Conservation (phyloP, 169 alveolate genomes). For the Eimeria sp. region DNA sequence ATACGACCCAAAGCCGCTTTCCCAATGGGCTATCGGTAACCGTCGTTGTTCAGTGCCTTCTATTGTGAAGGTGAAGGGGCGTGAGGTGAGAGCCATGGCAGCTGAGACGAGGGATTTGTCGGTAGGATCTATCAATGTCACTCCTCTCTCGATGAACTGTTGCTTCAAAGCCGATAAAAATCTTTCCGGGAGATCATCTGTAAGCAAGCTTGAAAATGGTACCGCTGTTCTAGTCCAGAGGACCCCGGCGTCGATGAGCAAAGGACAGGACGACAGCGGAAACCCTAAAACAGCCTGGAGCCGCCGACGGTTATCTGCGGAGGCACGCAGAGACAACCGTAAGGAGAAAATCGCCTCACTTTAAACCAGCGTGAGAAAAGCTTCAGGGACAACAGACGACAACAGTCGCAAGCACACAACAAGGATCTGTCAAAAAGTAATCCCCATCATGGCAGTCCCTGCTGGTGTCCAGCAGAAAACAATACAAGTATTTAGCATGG, state of each 20-base stretch:
- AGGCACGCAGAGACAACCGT: not conserved
- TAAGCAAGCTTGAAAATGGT: slow-evolving; percentile 72
- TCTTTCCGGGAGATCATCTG: slow-evolving; percentile 64
- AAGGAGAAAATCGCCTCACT: not conserved
- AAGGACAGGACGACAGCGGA: slow-evolving; percentile 39
- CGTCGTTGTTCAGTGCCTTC: slow-evolving; percentile 44
- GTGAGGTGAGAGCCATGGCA: slow-evolving; percentile 79
- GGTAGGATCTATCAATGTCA: slow-evolving; percentile 40
- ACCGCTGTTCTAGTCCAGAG: slow-evolving; percentile 69
- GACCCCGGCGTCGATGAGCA: slow-evolving; percentile 74
- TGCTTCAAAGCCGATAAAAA: slow-evolving; percentile 60
- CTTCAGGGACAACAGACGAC: not conserved
- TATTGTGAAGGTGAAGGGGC: slow-evolving; percentile 81
- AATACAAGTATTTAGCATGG: not conserved
- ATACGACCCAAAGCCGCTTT: slow-evolving; percentile 71
- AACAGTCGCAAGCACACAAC: not conserved
- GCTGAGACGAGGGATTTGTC: slow-evolving; percentile 74
- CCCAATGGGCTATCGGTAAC: slow-evolving; percentile 73
- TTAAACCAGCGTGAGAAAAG: not conserved
- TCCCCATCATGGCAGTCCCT: not conserved
- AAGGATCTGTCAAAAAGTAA: not conserved
- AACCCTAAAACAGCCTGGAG: slow-evolving; percentile 61
- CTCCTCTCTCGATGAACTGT: slow-evolving; percentile 73
- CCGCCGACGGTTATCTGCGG: slow-evolving; percentile 51
- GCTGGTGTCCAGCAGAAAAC: not conserved